phyloP scores from a whole-genome alignment of 116 monocot genomes.

The Iris pallida region DNA sequence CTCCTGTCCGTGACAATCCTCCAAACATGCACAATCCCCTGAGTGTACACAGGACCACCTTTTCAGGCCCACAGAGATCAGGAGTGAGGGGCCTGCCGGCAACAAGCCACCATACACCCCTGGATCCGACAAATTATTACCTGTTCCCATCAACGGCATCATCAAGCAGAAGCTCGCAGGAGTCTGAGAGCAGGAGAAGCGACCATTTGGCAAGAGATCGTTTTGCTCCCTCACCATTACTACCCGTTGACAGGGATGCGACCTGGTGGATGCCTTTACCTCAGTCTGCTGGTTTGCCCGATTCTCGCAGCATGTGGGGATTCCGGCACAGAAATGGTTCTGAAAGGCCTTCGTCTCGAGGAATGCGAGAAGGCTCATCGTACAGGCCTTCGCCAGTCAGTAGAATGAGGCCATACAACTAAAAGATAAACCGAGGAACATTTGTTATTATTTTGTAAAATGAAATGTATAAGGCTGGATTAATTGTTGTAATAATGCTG shows the following conservation, averaged over 20 bases:
- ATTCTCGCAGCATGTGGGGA: background rate
- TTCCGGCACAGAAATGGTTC: constrained; percentile 5
- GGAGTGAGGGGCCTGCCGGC: background rate
- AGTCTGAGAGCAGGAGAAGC: background rate
- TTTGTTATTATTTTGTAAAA: background rate
- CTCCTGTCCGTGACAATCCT: background rate
- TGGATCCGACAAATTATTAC: background rate
- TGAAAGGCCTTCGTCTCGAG: background rate
- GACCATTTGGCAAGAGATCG: constrained; percentile 6
- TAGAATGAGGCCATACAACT: constrained; percentile 1
- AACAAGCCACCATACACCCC: background rate
- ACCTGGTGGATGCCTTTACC: background rate
- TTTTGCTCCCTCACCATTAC: background rate
- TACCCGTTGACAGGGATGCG: background rate
- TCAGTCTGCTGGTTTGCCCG: background rate
- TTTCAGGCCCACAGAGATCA: background rate
- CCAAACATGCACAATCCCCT: constrained; percentile 1
- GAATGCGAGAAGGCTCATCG: background rate
- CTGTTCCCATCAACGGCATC: background rate
- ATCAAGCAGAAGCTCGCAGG: background rate
- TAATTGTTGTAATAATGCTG: background rate
- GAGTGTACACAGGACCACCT: background rate
- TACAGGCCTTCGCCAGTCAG: background rate
- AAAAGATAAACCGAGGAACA: background rate
- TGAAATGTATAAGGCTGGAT: background rate